Conservation (phyloP, 306 rosid genomes). For the Dryas octopetala region DNA sequence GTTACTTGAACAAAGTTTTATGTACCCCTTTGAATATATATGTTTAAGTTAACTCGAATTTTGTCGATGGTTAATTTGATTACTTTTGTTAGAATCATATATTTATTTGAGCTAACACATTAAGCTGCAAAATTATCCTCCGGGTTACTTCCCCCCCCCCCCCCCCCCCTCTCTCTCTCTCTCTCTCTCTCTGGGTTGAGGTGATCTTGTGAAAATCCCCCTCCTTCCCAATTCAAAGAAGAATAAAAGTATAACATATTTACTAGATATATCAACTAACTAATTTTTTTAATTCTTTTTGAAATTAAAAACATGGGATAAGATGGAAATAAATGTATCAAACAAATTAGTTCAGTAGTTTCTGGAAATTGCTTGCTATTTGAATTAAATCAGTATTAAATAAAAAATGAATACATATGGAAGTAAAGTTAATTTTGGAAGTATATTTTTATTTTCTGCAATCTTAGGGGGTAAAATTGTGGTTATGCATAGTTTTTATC, state of each 20-base stretch:
- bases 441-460: neutral
- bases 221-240: neutral
- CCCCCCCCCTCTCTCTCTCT: neutral
- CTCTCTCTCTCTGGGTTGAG: too few species aligned
- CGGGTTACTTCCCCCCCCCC: too few species aligned
- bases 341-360: neutral
- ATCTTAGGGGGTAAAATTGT: neutral
- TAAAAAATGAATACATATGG: constrained; percentile 3
- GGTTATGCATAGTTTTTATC: neutral
- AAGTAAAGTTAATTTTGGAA: neutral
- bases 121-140: neutral
- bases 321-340: neutral
- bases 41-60: neutral
- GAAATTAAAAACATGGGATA: neutral
- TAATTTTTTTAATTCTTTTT: neutral
- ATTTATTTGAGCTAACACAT: neutral
- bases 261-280: neutral
- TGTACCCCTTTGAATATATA: neutral
- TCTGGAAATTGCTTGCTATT: constrained; percentile 1
- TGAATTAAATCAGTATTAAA: neutral
- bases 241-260: neutral
- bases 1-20: neutral
- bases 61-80: neutral
- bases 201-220: neutral
- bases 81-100: neutral